Conservation (phyloP, 192 early-diverging fungal genomes). For the Entophlyctis luteolus region DNA sequence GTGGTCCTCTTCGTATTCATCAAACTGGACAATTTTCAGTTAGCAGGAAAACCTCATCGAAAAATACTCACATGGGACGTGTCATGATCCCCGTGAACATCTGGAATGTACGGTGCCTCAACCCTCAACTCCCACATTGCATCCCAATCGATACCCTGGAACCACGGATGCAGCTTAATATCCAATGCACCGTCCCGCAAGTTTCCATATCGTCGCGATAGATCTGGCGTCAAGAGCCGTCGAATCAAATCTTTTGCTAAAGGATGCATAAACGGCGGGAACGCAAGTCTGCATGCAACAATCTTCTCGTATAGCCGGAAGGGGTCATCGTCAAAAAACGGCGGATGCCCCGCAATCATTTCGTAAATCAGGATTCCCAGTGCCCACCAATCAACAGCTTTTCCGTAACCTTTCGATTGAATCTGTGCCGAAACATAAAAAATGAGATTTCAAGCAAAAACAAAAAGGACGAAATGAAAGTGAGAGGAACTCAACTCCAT, state of each 20-base stretch:
- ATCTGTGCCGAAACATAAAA: conserved; percentile 6
- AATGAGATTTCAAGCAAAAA: background rate
- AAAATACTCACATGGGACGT: conserved; percentile 40
- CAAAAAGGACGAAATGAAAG: background rate
- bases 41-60: background rate
- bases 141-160: conserved; percentile 89
- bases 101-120: conserved; percentile 83
- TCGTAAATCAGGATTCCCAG: conserved; percentile 78
- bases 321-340: conserved; percentile 69
- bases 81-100: conserved; percentile 77
- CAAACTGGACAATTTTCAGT: conserved; percentile 64
- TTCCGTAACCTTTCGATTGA: conserved; percentile 88
- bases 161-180: conserved; percentile 94
- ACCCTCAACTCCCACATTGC: conserved; percentile 67
- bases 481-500: conserved; percentile 20
- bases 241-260: conserved; percentile 72
- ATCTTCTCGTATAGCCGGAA: conserved; percentile 74
- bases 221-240: conserved; percentile 63
- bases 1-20: conserved; percentile 85
- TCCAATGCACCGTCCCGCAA: conserved; percentile 71
- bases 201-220: conserved; percentile 77
- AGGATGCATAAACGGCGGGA: conserved; percentile 69
- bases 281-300: conserved; percentile 64
- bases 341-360: conserved; percentile 70
- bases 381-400: conserved; percentile 94